Evolutionary conservation across 1,139 yeast species (phyloP).

Genomic region (Saccharomyces hybrid): DNA sequence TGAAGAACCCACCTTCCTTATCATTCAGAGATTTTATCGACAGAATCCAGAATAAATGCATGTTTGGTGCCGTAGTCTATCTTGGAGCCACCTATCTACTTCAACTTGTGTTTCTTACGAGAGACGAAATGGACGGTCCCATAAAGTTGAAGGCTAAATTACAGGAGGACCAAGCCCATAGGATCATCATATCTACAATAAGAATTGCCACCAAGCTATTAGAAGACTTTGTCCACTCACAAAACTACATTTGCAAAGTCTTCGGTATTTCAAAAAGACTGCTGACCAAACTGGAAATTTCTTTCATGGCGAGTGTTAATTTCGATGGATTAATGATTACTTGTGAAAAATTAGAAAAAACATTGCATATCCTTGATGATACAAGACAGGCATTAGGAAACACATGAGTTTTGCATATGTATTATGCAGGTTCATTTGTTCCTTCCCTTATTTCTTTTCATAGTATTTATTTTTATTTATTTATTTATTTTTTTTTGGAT

Average conservation of each 20-base stretch:
- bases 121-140: conserved; percentile 34
- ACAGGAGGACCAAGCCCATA: conserved; percentile 37
- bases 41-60: conserved; percentile 20
- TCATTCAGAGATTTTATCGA: conserved; percentile 15
- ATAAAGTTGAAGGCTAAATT: conserved; percentile 31
- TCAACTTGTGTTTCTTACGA: conserved; percentile 33
- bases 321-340: conserved; percentile 14
- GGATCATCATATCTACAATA: conserved; percentile 42
- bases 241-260: conserved; percentile 43
- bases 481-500: not conserved
- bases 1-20: conserved; percentile 21
- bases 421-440: not conserved
- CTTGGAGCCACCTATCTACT: conserved; percentile 17
- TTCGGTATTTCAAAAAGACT: conserved; percentile 43
- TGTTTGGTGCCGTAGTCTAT: conserved; percentile 19
- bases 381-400: conserved; percentile 2
- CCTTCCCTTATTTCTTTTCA: not conserved
- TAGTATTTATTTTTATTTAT: not conserved
- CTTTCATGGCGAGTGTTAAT: conserved; percentile 33
- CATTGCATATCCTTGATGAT: conserved; percentile 11
- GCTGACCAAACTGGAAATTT: conserved; percentile 40
- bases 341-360: conserved; percentile 7
- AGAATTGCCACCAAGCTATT: conserved; percentile 44
- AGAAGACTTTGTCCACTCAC: conserved; percentile 46
- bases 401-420: not conserved